Conservation (phyloP, 2,329 filamentous ascomycete species). For the Remersonia thermophila region DNA sequence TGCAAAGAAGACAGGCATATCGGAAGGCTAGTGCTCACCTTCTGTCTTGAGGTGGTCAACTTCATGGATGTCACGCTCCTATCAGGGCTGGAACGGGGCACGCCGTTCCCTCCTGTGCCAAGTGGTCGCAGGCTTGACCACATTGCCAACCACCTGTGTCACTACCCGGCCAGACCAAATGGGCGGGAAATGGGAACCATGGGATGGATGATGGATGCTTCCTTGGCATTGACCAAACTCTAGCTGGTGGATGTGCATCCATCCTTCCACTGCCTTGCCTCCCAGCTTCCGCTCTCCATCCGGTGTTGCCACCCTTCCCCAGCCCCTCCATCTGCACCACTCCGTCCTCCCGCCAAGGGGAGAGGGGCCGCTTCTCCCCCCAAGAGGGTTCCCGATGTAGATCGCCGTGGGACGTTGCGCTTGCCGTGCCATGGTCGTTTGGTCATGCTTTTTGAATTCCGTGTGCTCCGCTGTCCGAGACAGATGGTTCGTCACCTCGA, state of each 20-base stretch:
- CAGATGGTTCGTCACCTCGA: constrained; percentile 23
- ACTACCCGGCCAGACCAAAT: no score
- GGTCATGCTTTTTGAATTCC: constrained; percentile 22
- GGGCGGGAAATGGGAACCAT: no score
- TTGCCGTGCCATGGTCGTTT: constrained; percentile 18
- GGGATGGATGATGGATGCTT: constrained; percentile 2
- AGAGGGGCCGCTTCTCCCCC: not conserved
- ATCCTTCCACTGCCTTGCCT: constrained; percentile 4
- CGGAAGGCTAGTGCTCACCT: no score
- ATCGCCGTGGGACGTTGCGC: constrained; percentile 10
- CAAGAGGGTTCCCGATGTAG: constrained; percentile 2
- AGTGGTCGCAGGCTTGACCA: no score
- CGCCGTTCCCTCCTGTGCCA: no score
- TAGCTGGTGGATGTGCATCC: constrained; percentile 7
- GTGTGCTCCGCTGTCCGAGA: constrained; percentile 24
- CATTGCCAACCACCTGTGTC: no score
- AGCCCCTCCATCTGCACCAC: constrained; percentile 3
- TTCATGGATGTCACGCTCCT: no score
- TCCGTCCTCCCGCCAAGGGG: no score
- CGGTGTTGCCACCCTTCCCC: constrained; percentile 1
- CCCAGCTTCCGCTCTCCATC: constrained; percentile 2
- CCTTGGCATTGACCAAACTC: constrained; percentile 10
- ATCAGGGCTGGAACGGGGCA: no score
- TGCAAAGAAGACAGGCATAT: no score
- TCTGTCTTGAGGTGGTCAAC: no score